Percentiles rank a stretch among this genome's conserved stretches.
These are phyloP conservation scores for Davidsoniella australis DNA, from an alignment of 2,329 filamentous ascomycete genomes.

Conservation along the genomic window DNA sequence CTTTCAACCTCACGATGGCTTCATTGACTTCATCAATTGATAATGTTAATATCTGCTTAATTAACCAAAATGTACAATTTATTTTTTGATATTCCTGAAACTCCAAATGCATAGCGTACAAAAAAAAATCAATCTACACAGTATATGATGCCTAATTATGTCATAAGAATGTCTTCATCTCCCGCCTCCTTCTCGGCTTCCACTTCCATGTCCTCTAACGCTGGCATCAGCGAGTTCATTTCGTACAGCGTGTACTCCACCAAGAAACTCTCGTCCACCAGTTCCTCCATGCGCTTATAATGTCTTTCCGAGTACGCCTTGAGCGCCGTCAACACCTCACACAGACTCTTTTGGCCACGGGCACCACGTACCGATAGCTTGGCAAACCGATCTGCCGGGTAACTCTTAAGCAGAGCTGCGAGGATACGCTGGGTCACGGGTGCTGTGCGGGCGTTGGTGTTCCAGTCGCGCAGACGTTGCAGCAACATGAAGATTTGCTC, in stretches of 20 bases:
- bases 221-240: conserved; percentile 60
- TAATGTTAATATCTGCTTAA: neutral
- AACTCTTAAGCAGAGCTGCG: conserved; percentile 60
- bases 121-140: neutral
- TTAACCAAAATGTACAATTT: conserved; percentile 3
- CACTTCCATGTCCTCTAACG: conserved; percentile 19
- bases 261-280: conserved; percentile 86
- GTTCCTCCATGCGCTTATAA: conserved; percentile 73
- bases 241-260: conserved; percentile 84
- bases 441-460: conserved; percentile 80
- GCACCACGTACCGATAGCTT: conserved; percentile 45
- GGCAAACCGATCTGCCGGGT: conserved; percentile 62
- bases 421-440: conserved; percentile 74
- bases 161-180: conserved; percentile 28
- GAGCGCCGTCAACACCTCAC: conserved; percentile 74
- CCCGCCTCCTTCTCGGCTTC: conserved; percentile 20
- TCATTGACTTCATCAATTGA: neutral
- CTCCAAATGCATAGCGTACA: conserved; percentile 6
- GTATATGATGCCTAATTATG: conserved; percentile 4
- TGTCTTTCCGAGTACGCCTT: conserved; percentile 85
- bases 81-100: conserved; percentile 8
- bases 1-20: neutral
- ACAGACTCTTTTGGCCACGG: conserved; percentile 47
- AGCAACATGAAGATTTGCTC: conserved; percentile 76
- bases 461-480: conserved; percentile 81